Evolutionary conservation across 208 protist genomes (phyloP), one percentile per base, ranked within the genome.

Genomic region (Wallacemonas sp.): DNA sequence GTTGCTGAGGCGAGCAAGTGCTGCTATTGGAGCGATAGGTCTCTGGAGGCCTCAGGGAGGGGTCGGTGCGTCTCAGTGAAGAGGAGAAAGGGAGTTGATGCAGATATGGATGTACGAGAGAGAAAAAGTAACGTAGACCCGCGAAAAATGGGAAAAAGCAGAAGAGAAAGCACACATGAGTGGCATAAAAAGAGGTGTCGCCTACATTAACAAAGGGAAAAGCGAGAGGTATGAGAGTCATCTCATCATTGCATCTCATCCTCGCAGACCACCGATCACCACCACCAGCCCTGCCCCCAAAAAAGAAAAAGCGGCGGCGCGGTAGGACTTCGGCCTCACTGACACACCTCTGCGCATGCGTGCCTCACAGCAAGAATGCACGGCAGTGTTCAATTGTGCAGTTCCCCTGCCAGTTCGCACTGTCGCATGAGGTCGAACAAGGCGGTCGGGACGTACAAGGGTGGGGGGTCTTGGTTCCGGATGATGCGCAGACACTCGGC

Each of bases 391-490:
- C 30, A 57, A 3, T 38, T 19, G 29, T 57, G 50, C 10, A 57
- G 50, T 13, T 39, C 13, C 0, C 5, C n/a, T 13, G 38, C 73
- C n/a, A 78, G 8, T 12, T 55, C 52, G 2, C 34, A 63, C 1
- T 13, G 15, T 22, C 59, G 71, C 64, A 87, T 54, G 33, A 71
- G 45, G 2, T 71, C 30, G 26, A 81, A 67, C 17, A 54, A 68
- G 1, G 39, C 37, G 21, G 69, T 44, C 34, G 53, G 36, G 27
- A 89, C 66, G 55, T 83, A 89, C 3, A 89, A 62, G 19, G 83
- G 79, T 0, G 57, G 66, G 6, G 73, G 73, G n/a, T 63, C 36
- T 52, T 85, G 72, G 21, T 38, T 38, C 1, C 12, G 8, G 19
- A 63, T 9, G 33, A 79, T 64, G 37, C 36, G 59, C 1, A 21